Percentiles rank a stretch among this genome's conserved stretches.
phyloP scores from a whole-genome alignment of 2,329 filamentous ascomycete genomes.

The Cordyceps cateniannulata region DNA sequence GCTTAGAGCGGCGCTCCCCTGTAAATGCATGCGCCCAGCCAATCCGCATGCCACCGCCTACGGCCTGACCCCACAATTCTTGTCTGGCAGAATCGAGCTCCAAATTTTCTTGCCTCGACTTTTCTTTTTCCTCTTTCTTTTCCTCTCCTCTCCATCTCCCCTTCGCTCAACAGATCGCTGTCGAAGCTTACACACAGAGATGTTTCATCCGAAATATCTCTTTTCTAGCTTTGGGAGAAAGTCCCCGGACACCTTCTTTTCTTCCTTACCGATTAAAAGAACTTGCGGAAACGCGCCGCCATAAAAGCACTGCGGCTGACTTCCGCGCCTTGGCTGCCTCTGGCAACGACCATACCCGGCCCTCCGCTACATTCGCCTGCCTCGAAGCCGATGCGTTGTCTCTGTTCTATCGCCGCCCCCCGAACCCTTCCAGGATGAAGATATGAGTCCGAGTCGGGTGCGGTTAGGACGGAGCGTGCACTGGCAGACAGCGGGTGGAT shows the following conservation, averaged over 20 bases:
- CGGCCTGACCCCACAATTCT: constrained; percentile 5
- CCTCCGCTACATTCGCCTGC: constrained; percentile 38
- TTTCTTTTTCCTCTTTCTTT: constrained; percentile 19
- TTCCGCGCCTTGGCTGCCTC: constrained; percentile 54
- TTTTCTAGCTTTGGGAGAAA: constrained; percentile 94
- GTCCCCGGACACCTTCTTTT: constrained; percentile 83
- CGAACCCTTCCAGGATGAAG: constrained; percentile 65
- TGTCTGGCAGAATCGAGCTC: constrained; percentile 6
- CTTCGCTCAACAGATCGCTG: constrained; percentile 99
- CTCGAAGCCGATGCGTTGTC: not conserved
- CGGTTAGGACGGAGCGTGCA: constrained; percentile 20
- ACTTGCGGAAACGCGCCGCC: constrained; percentile 97
- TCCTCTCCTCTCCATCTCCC: constrained; percentile 48
- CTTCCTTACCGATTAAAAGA: constrained; percentile 29
- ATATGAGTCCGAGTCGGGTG: constrained; percentile 67
- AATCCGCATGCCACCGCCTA: constrained; percentile 16
- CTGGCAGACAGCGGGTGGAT: constrained; percentile 27
- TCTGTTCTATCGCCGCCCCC: constrained; percentile 24
- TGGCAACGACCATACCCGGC: constrained; percentile 29
- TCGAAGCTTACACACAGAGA: constrained; percentile 97
- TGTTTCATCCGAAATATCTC: constrained; percentile 14
- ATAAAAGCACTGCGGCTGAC: constrained; percentile 98
- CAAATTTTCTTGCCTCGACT: constrained; percentile 9
- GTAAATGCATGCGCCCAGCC: constrained; percentile 15
- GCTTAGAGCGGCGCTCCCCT: constrained; percentile 15